A percentile compares a stretch with the other conserved stretches of the same genome.
Conservation (phyloP, 306 rosid genomes). For the Neltuma alba region DNA sequence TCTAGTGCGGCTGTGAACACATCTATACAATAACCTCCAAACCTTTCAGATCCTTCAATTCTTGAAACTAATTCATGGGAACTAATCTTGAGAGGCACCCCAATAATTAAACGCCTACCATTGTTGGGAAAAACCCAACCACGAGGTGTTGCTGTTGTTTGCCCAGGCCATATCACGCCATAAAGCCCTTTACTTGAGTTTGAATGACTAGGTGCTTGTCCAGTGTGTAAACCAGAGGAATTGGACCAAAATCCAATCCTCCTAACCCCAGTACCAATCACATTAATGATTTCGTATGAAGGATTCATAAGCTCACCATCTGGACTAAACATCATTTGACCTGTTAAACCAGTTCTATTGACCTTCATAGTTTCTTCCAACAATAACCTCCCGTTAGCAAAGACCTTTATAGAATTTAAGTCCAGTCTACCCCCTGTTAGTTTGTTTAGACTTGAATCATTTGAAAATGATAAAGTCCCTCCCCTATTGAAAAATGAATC, state of each 20-base stretch:
- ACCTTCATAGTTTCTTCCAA: slow-evolving; percentile 44
- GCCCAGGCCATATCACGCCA: slow-evolving; percentile 74
- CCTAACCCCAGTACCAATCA: slow-evolving; percentile 63
- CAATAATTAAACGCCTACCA: slow-evolving; percentile 67
- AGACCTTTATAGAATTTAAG: slow-evolving; percentile 56
- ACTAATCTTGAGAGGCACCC: slow-evolving; percentile 62
- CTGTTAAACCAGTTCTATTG: slow-evolving; percentile 67
- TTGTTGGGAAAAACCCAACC: slow-evolving; percentile 78
- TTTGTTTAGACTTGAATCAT: slow-evolving; percentile 48
- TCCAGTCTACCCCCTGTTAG: slow-evolving; percentile 41
- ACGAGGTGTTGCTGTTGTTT: slow-evolving; percentile 58
- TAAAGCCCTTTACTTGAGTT: slow-evolving; percentile 46
- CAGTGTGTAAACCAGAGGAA: slow-evolving; percentile 57
- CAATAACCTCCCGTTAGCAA: slow-evolving; percentile 53
- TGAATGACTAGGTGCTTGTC: slow-evolving; percentile 41
- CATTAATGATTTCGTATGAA: slow-evolving; percentile 73
- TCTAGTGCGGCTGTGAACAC: slow-evolving; percentile 70
- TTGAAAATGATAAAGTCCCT: slow-evolving; percentile 59
- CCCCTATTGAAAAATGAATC: slow-evolving; percentile 55
- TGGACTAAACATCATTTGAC: slow-evolving; percentile 47
- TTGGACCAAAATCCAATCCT: slow-evolving; percentile 83
- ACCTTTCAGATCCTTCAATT: slow-evolving; percentile 47
- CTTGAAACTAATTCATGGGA: slow-evolving; percentile 56
- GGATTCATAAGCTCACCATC: slow-evolving; percentile 54
- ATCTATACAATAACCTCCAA: slow-evolving; percentile 75